These are phyloP conservation scores for Fusarium sp. DNA, from an alignment of 2,329 filamentous ascomycete species.

Conservation along the genomic window DNA sequence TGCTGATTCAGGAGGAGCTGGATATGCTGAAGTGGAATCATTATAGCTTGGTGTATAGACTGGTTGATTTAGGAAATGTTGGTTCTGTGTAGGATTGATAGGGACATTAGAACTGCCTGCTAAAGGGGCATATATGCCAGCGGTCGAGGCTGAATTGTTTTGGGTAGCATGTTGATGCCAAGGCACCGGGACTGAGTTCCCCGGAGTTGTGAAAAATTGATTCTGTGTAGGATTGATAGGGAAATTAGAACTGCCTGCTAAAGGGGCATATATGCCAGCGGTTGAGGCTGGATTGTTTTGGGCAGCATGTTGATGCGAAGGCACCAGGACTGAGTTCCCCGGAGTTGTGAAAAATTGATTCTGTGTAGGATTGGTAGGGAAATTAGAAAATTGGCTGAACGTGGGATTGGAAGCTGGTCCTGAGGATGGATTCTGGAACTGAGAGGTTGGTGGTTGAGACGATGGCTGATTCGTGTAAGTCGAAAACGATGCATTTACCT, in stretches of 20 bases:
- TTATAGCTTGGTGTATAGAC: not conserved
- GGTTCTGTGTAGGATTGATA: too few relatives aligned
- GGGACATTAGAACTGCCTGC: not conserved
- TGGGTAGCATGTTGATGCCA: not conserved
- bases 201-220: not conserved
- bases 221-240: too few relatives aligned
- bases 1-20: not conserved
- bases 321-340: not conserved
- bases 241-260: not conserved
- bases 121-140: not conserved
- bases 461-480: not conserved
- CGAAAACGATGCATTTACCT: not conserved
- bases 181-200: not conserved
- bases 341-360: not conserved
- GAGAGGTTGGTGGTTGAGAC: not conserved
- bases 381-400: not conserved
- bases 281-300: not conserved
- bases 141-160: not conserved
- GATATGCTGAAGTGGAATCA: not conserved
- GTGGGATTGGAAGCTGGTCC: not conserved
- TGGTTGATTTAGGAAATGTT: not conserved
- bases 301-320: not conserved
- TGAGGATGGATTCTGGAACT: not conserved
- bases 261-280: not conserved
- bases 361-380: not conserved